Evolutionary conservation across 495 filamentous ascomycete genomes (phyloP), one percentile per base, ranked within the genome.

Genomic region (Hypoxylon subgilvum): DNA sequence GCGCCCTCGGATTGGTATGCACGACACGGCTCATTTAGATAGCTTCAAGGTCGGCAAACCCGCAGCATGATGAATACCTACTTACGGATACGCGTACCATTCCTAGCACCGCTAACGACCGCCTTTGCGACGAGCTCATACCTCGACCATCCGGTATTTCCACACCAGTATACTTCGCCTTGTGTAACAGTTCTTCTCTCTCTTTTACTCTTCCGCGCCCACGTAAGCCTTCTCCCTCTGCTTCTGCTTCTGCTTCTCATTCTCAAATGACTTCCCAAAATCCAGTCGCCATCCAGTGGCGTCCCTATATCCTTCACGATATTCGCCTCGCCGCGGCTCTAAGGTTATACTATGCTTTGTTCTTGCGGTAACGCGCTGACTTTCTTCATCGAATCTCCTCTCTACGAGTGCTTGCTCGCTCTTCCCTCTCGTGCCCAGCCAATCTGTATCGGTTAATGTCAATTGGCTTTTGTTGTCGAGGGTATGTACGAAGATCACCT

Each of bases 401-500:
- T 31, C 13, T 9, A 43, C 8, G 12, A 65, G 32, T 4, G 51
- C 40, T 28, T 67, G 12, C 28, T 70, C 61, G 23, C 55, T 68
- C 22, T 46, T 63, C 27, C 67, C 67, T 13, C 53, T 45, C 9
- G 17, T 14, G 2, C 30, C 47, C 9, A 21, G 21, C 7, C 19
- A 18, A 16, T 70, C 67, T 18, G 13, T 28, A 22, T 70, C 67
- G 8, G 12, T 36, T 21, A 70, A 46, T 0, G 39, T 5, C 2
- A 7, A 12, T 22, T 35, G n/a, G 21, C 8, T 19, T 12, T 32
- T 23, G 3, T 36, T 36, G 0, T 45, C 17, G 14, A 53, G 42
- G 0, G 39, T 2, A 22, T 70, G 67, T 21, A 63, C 12, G 43
- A 70, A 70, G 19, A 66, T 19, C 9, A 70, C 61, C 17, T 63